Percentiles rank a stretch among this genome's conserved stretches.
These are phyloP conservation scores for Begonia fuchsioides DNA, from an alignment of 306 rosid genomes.

Conservation along the genomic window DNA sequence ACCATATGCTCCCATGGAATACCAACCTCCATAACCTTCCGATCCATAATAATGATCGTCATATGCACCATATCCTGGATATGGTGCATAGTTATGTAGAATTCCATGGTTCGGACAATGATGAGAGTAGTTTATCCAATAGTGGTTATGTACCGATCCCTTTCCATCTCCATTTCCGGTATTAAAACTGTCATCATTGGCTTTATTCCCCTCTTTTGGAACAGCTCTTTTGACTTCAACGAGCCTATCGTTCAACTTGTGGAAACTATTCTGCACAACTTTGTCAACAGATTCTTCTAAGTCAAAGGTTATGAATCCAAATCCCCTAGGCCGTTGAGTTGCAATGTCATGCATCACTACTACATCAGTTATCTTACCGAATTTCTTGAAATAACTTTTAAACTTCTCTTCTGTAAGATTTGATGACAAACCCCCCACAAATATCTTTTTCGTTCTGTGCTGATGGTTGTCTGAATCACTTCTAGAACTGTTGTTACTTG, in stretches of 20 bases:
- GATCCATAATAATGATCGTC: conserved; percentile 18
- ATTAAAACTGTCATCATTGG: conserved; percentile 19
- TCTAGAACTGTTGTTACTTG: conserved; percentile 17
- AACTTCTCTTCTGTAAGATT: conserved; percentile 48
- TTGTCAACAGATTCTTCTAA: conserved; percentile 49
- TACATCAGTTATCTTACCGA: conserved; percentile 61
- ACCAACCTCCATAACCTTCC: conserved; percentile 15
- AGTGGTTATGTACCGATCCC: conserved; percentile 9
- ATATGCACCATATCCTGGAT: conserved; percentile 24
- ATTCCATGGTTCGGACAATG: too few species aligned
- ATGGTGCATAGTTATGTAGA: too few species aligned
- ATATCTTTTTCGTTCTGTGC: conserved; percentile 55
- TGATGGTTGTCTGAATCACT: conserved; percentile 20
- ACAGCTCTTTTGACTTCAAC: conserved; percentile 92
- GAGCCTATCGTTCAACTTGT: conserved; percentile 52
- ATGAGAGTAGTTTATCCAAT: conserved; percentile 15
- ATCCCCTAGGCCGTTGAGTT: conserved; percentile 71
- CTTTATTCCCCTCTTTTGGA: conserved; percentile 40
- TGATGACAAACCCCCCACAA: conserved; percentile 73
- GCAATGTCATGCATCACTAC: conserved; percentile 72
- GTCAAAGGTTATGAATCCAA: conserved; percentile 75
- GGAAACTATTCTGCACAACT: conserved; percentile 46
- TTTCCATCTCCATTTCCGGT: conserved; percentile 20
- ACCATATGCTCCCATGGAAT: conserved; percentile 32
- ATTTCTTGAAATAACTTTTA: conserved; percentile 52